A percentile compares a stretch with the other conserved stretches of the same genome.
These are phyloP conservation scores for Bondarzewia mesenterica DNA, from an alignment of 1,284 basidiomycete species.

Conservation along the genomic window DNA sequence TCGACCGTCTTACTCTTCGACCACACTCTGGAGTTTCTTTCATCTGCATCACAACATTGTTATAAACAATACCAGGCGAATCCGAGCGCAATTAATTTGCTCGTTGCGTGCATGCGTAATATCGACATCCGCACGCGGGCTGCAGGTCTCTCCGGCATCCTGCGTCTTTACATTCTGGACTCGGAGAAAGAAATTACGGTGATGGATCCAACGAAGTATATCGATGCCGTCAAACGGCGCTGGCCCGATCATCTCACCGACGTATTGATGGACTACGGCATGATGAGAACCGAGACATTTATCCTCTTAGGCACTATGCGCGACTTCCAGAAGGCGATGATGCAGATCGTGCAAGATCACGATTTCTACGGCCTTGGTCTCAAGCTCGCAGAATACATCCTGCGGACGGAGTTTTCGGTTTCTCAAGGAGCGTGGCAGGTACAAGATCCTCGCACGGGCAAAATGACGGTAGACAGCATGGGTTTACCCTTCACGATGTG, in stretches of 20 bases:
- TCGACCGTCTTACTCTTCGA: constrained; percentile 35
- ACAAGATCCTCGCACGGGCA: constrained; percentile 34
- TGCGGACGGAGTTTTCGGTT: constrained; percentile 51
- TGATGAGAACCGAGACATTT: constrained; percentile 35
- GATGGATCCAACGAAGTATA: constrained; percentile 36
- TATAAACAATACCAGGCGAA: constrained; percentile 33
- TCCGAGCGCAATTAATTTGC: constrained; percentile 35
- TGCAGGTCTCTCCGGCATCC: constrained; percentile 39
- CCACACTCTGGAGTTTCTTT: constrained; percentile 42
- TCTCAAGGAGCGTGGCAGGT: constrained; percentile 43
- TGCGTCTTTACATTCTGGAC: constrained; percentile 37
- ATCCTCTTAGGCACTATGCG: constrained; percentile 28
- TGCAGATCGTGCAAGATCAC: constrained; percentile 32
- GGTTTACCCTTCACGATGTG: constrained; percentile 54
- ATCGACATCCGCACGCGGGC: constrained; percentile 42
- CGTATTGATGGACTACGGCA: constrained; percentile 40
- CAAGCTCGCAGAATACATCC: constrained; percentile 38
- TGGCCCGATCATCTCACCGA: constrained; percentile 40
- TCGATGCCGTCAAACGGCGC: constrained; percentile 28
- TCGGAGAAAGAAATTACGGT: constrained; percentile 34
- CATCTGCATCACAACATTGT: constrained; percentile 34
- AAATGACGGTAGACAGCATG: constrained; percentile 27
- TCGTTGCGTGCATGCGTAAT: constrained; percentile 47
- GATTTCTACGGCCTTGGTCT: constrained; percentile 45
- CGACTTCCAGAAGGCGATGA: constrained; percentile 47